Conservation (phyloP, 345 rosid genomes). For the Brassica juncea region DNA sequence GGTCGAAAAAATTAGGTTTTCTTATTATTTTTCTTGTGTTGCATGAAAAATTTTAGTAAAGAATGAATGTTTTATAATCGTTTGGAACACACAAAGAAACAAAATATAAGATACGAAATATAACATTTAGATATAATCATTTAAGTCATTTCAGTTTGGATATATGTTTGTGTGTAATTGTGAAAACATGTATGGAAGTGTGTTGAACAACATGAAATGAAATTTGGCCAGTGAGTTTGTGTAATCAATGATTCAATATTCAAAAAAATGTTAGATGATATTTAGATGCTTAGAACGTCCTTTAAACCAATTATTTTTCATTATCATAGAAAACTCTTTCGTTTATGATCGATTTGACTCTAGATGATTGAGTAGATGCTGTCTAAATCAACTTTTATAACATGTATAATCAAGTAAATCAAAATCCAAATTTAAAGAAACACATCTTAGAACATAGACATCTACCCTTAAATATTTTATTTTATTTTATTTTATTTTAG, state of each 20-base stretch:
- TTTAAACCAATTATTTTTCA: background rate
- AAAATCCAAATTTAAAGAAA: background rate
- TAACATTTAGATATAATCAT: background rate
- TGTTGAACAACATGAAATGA: background rate
- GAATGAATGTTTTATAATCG: background rate
- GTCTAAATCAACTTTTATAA: background rate
- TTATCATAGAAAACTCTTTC: background rate
- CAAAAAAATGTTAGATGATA: background rate
- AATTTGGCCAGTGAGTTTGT: background rate
- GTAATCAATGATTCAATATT: background rate
- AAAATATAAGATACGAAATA: background rate
- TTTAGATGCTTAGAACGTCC: background rate
- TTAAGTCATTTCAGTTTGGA: background rate
- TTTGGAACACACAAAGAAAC: background rate
- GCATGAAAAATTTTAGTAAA: background rate
- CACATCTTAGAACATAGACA: background rate
- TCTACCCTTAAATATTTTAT: background rate
- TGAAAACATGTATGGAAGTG: background rate
- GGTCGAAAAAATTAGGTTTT: background rate
- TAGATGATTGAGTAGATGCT: background rate
- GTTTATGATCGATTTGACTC: background rate
- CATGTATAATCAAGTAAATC: background rate
- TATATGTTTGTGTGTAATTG: background rate
- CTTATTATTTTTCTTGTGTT: background rate
- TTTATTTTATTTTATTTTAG: too few species aligned